Base-by-base conservation (phyloP, 345 rosid genomes). In the Pelargonium nanum region DNA sequence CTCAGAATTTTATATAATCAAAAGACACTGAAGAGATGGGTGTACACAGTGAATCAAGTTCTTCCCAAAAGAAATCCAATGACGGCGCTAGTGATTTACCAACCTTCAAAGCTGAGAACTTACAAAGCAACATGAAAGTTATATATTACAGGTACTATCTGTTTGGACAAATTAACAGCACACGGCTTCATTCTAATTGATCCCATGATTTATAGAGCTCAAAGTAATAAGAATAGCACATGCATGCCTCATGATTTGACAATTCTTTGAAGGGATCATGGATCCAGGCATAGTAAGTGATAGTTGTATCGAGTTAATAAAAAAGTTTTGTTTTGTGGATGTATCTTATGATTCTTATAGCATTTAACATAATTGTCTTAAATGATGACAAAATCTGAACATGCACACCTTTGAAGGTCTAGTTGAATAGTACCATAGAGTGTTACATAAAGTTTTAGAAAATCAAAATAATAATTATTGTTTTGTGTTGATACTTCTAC, bases 61-160 rank as follows among this genome's bases (percentile, higher is more conserved):
- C 81, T 45, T 74, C 86, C 1, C 86, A 80, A 68, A 85, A 80
- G 84, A 85, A 79, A 70, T 75, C 87, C 25, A 80, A 75, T 55
- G 94, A 84, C 15, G 48, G 9, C 6, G 69, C 65, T 53, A 75
- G 65, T 72, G 95, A 89, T 59, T 66, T 89, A 54, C 89, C 81
- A 20, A 86, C 75, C 55, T 84, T 81, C 65, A 87, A 69, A 48
- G 83, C 74, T 1, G 99, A 93, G 81, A 84, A 93, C 80, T 56
- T 89, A 66, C 99, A 86, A 69, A 89, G 78, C 73, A 93, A 93
- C 81, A 77, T 84, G 92, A 93, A 89, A 85, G 75, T 87, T 24
- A 77, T 89, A 51, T 92, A 87, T 61, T 89, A 89, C 92, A 85
- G 99, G 97, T 40, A 12, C 2, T 40, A 9, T 89, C 57, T 53